Percentiles rank a stretch among this genome's conserved stretches.
Conservation (phyloP, 2,329 filamentous ascomycete genomes). For the Mollisiaceae sp. region DNA sequence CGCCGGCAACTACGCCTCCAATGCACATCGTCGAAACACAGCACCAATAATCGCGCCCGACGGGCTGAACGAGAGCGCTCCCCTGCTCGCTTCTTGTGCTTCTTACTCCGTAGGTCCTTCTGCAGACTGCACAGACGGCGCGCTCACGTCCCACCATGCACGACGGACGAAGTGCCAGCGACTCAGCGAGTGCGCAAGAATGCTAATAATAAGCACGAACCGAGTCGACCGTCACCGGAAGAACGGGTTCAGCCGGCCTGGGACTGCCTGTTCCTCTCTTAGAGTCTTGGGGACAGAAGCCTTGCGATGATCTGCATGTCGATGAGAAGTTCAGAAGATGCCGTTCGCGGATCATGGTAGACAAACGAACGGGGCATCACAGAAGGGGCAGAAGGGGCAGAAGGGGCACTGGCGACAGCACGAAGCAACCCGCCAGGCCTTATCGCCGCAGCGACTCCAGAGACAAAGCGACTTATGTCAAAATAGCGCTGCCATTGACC, state of each 20-base stretch:
- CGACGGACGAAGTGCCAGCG: not conserved
- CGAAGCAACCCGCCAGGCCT: not conserved
- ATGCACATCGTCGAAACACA: not conserved
- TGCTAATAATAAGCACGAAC: not conserved
- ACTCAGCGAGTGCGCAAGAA: not conserved
- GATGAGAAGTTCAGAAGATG: not conserved
- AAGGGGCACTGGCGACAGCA: not conserved
- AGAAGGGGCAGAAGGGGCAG: not conserved
- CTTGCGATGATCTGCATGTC: constrained; percentile 5
- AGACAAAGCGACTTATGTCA: not conserved
- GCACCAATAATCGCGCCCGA: not conserved
- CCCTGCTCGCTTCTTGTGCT: not conserved
- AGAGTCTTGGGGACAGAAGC: not conserved
- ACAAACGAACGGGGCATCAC: not conserved
- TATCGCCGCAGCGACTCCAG: constrained; percentile 1
- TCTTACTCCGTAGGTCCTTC: too few relatives aligned
- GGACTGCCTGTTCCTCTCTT: not conserved
- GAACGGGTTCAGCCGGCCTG: constrained; percentile 3
- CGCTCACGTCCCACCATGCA: not conserved
- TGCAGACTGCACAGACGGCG: not conserved
- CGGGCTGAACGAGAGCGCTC: not conserved
- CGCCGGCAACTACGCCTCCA: not conserved
- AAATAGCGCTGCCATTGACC: not conserved
- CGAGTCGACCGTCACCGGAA: not conserved
- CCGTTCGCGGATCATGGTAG: not conserved